A percentile compares a stretch with the other conserved stretches of the same genome.
Conservation (phyloP, 1,139 yeast genomes). For the Yamadazyma diddensiae region DNA sequence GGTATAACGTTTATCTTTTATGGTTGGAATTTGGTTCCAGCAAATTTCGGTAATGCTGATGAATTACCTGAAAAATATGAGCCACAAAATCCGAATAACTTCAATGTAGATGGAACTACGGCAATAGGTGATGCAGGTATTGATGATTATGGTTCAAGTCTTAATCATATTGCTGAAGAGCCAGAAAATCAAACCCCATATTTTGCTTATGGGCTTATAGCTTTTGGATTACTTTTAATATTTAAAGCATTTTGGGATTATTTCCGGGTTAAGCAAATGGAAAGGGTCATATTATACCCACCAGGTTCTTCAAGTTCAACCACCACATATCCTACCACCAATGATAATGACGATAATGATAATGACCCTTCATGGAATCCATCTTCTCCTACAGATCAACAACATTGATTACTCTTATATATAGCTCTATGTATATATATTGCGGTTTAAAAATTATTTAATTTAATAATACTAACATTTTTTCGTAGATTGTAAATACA, state of each 20-base stretch:
- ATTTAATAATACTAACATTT: slow-evolving; percentile 62
- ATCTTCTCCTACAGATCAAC: slow-evolving; percentile 2
- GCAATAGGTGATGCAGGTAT: slow-evolving; percentile 36
- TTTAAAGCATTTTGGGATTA: slow-evolving; percentile 70
- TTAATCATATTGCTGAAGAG: slow-evolving; percentile 15
- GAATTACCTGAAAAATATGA: slow-evolving; percentile 39
- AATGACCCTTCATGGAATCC: slow-evolving; percentile 2
- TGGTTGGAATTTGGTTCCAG: slow-evolving; percentile 72
- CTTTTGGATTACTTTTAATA: slow-evolving; percentile 66
- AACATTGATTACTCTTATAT: slow-evolving; percentile 1
- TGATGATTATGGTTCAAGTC: slow-evolving; percentile 47
- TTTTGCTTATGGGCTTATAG: slow-evolving; percentile 57
- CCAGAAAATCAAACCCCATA: slow-evolving; percentile 32
- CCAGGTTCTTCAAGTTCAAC: slow-evolving; percentile 10
- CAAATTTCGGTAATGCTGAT: slow-evolving; percentile 44
- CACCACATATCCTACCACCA: slow-evolving; percentile 4
- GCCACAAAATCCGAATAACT: slow-evolving; percentile 55
- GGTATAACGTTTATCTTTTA: slow-evolving; percentile 81
- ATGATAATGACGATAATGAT: slow-evolving; percentile 2
- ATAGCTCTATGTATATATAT: neutral
- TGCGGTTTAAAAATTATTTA: slow-evolving; percentile 6
- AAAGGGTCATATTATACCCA: slow-evolving; percentile 56
- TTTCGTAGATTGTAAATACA: slow-evolving; percentile 91
- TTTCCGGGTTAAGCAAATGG: slow-evolving; percentile 74
- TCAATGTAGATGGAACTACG: slow-evolving; percentile 43